Percentiles rank a stretch among this genome's conserved stretches.
Evolutionary conservation across 257 asterid genomes (phyloP).

Genomic region (Striga asiatica): DNA sequence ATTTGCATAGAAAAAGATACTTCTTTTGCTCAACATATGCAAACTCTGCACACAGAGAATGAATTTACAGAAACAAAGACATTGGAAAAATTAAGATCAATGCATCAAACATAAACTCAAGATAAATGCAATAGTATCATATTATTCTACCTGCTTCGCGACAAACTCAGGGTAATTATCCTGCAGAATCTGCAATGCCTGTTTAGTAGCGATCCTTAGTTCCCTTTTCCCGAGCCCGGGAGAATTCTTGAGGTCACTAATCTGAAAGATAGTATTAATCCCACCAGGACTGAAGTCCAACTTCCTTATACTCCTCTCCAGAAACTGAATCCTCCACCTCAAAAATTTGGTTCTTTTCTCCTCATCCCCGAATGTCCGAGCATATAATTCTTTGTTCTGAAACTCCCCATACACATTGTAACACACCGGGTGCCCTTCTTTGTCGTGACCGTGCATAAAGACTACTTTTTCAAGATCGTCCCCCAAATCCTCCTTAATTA

Average conservation of each 20-base stretch:
- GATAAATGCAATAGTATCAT: not conserved
- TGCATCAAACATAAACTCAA: not conserved
- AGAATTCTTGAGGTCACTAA: conserved; percentile 81
- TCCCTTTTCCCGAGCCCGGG: conserved; percentile 75
- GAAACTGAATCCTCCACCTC: conserved; percentile 65
- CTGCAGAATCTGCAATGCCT: conserved; percentile 73
- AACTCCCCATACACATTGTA: conserved; percentile 72
- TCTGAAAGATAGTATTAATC: conserved; percentile 54
- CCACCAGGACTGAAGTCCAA: conserved; percentile 73
- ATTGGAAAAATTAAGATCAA: no score
- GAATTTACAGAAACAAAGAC: no score
- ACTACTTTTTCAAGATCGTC: conserved; percentile 76
- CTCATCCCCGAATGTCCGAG: conserved; percentile 39
- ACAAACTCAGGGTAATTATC: conserved; percentile 94
- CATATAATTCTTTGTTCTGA: conserved; percentile 53
- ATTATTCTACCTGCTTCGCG: conserved; percentile 56
- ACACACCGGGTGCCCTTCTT: conserved; percentile 64
- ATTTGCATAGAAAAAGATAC: no score
- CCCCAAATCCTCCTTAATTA: conserved; percentile 59
- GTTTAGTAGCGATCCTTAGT: conserved; percentile 63
- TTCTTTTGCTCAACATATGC: no score
- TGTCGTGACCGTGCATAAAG: conserved; percentile 77
- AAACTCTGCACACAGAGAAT: no score
- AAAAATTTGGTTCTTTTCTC: conserved; percentile 40
- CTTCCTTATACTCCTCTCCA: conserved; percentile 58